Base-by-base conservation (phyloP, 345 rosid species). In the Aurinia saxatilis region DNA sequence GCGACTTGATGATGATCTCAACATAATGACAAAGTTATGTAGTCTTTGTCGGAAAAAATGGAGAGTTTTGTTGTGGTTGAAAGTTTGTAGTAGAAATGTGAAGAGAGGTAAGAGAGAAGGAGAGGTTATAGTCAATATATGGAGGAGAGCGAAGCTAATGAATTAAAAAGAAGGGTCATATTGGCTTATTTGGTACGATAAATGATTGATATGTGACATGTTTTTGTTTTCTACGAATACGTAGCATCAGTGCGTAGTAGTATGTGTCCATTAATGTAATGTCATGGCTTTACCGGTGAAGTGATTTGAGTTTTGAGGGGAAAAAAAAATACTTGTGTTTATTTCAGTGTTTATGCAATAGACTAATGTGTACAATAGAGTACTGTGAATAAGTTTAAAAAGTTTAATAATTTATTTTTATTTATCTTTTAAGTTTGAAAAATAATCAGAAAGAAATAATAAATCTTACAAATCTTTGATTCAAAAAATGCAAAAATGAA, bases 81-180 rank as follows among this genome's bases (percentile, higher is more conserved):
- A 39, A 14, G 2, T 53, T 50, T 58, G 21, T 33, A 50, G 60
- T 50, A 42, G 33, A 68, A 46, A 42, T 44, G 14, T 60, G 47
- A 68, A 56, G 51, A 18, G 49, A 60, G 25, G 41, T n/a, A 48
- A 68, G 67, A 68, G 35, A 60, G 60, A 44, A 30, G 55, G 13
- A n/a, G 40, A 30, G 49, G 27, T 52, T 11, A n/a, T n/a, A 27
- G 67, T 51, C 67, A 60, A 68, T 68, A 68, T 68, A 68, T 60
- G 73, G 55, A 51, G 49, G 55, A n/a, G n/a, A n/a, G n/a, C n/a
- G n/a, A n/a, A n/a, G n/a, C 60, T 46, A 25, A 18, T 52, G 25
- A 60, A 17, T 51, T 42, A 51, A 21, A 51, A 34, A 19, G 55
- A 68, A 60, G 51, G 67, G 48, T 44, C 61, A 50, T 23, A 23